A percentile compares a stretch with the other conserved stretches of the same genome.
Conservation (phyloP, 73 alveolate genomes). For the Tetrahymena thermophila region DNA sequence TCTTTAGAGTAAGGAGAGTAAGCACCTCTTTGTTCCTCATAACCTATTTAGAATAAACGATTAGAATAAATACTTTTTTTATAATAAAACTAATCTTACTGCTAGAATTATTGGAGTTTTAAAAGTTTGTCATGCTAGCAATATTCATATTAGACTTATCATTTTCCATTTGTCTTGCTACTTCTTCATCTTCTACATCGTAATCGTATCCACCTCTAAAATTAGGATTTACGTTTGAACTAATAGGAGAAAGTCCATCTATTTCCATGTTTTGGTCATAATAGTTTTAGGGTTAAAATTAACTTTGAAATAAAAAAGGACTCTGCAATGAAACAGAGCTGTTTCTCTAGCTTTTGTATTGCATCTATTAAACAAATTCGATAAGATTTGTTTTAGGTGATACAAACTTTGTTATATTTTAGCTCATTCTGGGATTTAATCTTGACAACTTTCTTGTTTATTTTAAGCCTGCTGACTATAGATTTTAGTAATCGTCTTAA, state of each 20-base stretch:
- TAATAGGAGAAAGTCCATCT: not conserved
- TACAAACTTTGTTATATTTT: not conserved
- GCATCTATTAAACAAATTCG: not conserved
- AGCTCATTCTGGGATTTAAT: not conserved
- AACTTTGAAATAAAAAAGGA: not conserved
- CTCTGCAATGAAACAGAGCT: not conserved
- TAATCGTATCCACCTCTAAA: not conserved
- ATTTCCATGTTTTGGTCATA: not conserved
- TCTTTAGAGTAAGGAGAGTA: not conserved
- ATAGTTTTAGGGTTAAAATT: not conserved
- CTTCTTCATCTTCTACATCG: not conserved
- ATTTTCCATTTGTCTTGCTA: not conserved
- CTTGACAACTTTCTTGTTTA: not conserved
- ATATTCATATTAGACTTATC: not conserved
- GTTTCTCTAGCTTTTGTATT: not conserved
- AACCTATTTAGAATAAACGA: not conserved
- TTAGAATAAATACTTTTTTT: not conserved
- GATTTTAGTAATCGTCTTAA: not conserved
- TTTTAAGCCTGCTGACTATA: not conserved
- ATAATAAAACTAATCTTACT: not conserved
- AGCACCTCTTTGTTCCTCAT: not conserved
- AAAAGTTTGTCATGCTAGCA: not conserved
- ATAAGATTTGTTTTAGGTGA: not conserved
- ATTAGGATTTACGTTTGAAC: not conserved
- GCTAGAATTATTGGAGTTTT: not conserved